A percentile compares a stretch with the other conserved stretches of the same genome.
Conservation (phyloP, 306 rosid genomes). For the Cajanus cajan region DNA sequence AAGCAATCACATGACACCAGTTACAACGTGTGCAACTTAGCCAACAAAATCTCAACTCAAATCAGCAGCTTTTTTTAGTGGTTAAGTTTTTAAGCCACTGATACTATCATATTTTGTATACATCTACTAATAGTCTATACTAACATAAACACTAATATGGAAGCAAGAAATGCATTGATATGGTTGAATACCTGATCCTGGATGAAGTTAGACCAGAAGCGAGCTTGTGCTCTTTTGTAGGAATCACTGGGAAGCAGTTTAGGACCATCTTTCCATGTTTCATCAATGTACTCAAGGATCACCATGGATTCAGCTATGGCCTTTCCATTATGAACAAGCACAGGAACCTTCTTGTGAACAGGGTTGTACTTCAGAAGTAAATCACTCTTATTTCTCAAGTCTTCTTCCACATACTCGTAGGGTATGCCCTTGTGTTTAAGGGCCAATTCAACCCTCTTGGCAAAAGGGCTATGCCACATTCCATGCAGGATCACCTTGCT, state of each 20-base stretch:
- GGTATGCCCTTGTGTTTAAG: slow-evolving; percentile 38
- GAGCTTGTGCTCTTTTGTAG: slow-evolving; percentile 38
- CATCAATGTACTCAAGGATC: slow-evolving; percentile 41
- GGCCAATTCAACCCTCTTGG: slow-evolving; percentile 36
- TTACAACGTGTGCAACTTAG: not conserved
- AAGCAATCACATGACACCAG: not conserved
- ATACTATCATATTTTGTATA: not conserved
- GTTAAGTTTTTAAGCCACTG: not conserved
- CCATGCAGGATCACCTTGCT: slow-evolving; percentile 37
- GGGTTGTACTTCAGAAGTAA: slow-evolving; percentile 40
- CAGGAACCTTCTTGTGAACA: slow-evolving; percentile 44
- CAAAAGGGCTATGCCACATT: slow-evolving; percentile 39
- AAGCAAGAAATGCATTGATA: not conserved
- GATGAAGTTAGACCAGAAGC: slow-evolving; percentile 37
- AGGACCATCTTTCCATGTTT: slow-evolving; percentile 38
- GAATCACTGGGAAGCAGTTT: slow-evolving; percentile 34
- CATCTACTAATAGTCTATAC: not conserved
- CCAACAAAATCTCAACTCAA: not conserved
- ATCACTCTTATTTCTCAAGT: slow-evolving; percentile 35
- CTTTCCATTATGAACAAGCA: slow-evolving; percentile 39
- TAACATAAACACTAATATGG: not conserved
- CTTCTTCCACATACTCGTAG: slow-evolving; percentile 41
- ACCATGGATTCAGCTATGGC: slow-evolving; percentile 25
- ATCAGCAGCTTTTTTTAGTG: not conserved
- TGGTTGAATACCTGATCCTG: slow-evolving; percentile 11